phyloP scores from a whole-genome alignment of 2,329 filamentous ascomycete species.

The Cryphonectria nitschkei region DNA sequence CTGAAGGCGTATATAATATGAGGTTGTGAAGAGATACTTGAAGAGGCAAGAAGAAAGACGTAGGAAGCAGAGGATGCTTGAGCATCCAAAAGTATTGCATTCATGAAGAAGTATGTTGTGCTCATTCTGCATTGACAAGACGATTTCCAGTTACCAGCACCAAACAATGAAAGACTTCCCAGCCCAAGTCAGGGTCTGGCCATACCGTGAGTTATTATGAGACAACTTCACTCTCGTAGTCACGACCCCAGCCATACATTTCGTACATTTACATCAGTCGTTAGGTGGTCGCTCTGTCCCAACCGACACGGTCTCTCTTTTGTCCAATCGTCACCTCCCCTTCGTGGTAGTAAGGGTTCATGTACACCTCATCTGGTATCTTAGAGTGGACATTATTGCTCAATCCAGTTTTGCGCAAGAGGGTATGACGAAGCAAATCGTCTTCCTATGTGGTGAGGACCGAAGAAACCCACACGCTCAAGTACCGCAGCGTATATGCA shows the following conservation, averaged over 20 bases:
- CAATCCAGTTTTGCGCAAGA: background rate
- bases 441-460: background rate
- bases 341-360: background rate
- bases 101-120: slow-evolving; percentile 10
- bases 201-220: slow-evolving; percentile 1
- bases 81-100: slow-evolving; percentile 7
- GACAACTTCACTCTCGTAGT: background rate
- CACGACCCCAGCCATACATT: slow-evolving; percentile 21
- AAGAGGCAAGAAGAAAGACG: background rate
- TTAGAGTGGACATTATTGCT: background rate
- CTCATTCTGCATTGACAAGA: slow-evolving; percentile 16
- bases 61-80: background rate
- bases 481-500: slow-evolving; percentile 8
- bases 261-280: slow-evolving; percentile 30
- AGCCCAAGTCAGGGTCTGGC: background rate
- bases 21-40: background rate
- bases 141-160: slow-evolving; percentile 13
- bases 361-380: background rate
- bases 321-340: background rate
- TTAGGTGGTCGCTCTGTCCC: slow-evolving; percentile 3
- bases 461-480: background rate
- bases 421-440: background rate
- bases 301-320: slow-evolving; percentile 7
- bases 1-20: background rate
- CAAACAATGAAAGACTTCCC: slow-evolving; percentile 3